Base-by-base conservation (phyloP, 1,139 yeast species). In the Pneumocystis canis region DNA sequence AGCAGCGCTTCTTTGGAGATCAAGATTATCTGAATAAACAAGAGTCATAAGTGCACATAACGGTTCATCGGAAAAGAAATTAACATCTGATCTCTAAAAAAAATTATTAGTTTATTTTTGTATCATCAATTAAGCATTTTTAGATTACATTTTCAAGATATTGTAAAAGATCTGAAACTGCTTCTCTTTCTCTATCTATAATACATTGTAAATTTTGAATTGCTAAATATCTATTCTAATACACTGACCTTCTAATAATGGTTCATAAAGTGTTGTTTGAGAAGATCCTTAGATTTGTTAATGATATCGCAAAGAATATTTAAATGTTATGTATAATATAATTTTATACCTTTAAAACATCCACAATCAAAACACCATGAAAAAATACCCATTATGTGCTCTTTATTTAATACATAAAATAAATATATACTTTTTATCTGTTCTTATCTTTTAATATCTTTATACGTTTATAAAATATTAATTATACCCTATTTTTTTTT, bases 1-100 rank as follows among this genome's bases (percentile, higher is more conserved):
- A 6, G 98, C 98, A 2, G 99, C 99, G 73, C 96, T 87, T 71
- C 98, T 83, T 75, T 92, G 97, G 65, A 92, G 80, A 73, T 92
- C 97, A 69, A 92, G 83, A 72, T 92, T 92, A 70, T 92, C 97
- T 1, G 96, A 87, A 73, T 92, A 89, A 3, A 92, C 98, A 71
- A 92, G 80, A 0, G 97, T 92, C 65, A 94, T 86, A 67, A 92
- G 79, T 2, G 98, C 97, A 68, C 88, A 81, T 64, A 92, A 78
- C 67, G 94, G 94, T 59, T 92, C 85, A 60, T 75, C 74, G 62
- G 75, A 71, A 76, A 90, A 92, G 71, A 94, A 89, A 74, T 92
- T 97, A 63, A 88, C 90, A 63, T 87, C 95, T 20, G 85, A 81
- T 61, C 85, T 71, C 71, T 69, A 54, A 16, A 61, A 37, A 40